Percentiles rank a stretch among this genome's conserved stretches.
Evolutionary conservation across 768 basidiomycete species (phyloP).

Genomic region (Kondoa subrosea): DNA sequence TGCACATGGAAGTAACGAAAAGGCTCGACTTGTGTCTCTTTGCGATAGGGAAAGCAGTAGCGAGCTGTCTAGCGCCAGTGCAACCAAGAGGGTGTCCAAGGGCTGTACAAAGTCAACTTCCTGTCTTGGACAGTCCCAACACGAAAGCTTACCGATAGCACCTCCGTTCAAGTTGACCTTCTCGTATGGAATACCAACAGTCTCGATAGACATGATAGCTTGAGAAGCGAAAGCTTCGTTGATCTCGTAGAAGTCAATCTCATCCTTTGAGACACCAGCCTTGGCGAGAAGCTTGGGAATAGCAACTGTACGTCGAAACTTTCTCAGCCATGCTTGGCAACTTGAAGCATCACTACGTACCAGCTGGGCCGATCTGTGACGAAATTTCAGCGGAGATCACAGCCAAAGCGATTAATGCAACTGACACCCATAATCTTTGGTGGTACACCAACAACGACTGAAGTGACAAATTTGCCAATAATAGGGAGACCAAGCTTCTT

Average conservation of each 20-base stretch:
- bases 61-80: conserved; percentile 74
- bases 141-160: conserved; percentile 54
- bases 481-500: conserved; percentile 70
- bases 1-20: conserved; percentile 77
- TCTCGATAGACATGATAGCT: conserved; percentile 54
- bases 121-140: neutral
- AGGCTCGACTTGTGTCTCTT: conserved; percentile 58
- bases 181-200: conserved; percentile 41
- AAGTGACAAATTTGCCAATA: conserved; percentile 63
- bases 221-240: conserved; percentile 27
- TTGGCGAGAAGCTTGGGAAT: conserved; percentile 56
- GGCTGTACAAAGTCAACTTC: conserved; percentile 13
- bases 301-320: conserved; percentile 59
- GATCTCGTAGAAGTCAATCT: conserved; percentile 58
- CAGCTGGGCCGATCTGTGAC: conserved; percentile 18
- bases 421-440: conserved; percentile 26
- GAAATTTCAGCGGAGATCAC: conserved; percentile 11
- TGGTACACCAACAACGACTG: conserved; percentile 52
- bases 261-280: conserved; percentile 47
- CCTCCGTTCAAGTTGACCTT: conserved; percentile 81
- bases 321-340: conserved; percentile 12
- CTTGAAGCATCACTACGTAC: neutral
- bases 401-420: conserved; percentile 12
- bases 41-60: conserved; percentile 58
- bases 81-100: conserved; percentile 64